Base-by-base conservation (phyloP, 164 flowering plant genomes). In the Echeveria elegans region DNA sequence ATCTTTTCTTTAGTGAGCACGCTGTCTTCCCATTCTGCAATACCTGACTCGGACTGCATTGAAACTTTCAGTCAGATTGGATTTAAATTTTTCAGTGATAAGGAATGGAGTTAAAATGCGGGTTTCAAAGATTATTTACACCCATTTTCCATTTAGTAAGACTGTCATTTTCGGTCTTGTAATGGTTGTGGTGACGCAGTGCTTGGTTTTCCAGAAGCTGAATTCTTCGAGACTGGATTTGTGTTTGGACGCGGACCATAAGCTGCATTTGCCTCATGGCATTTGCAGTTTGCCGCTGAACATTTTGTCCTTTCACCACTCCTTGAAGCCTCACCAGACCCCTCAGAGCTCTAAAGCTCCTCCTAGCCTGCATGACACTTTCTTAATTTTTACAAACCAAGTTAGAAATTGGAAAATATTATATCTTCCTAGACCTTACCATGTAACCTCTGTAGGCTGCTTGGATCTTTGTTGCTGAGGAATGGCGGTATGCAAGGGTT, bases 271-370 rank as follows among this genome's bases (percentile, higher is more conserved):
- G 79, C 69, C 81, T 92, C 98, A 90, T 88, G 23, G 99, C 97
- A 69, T 84, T 90, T 71, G 69, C 67, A 1, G 97, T 92, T 69
- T 95, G 99, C 6, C 95, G 82, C 73, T 82, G 87, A 69, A 87
- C 96, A 73, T 80, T 88, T 64, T 86, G 92, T 31, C 99, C 94
- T 78, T 85, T 80, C 38, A 95, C 79, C 66, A 95, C 90, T 63
- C 83, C 87, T 75, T 92, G 99, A 72, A 95, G 97, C 82, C 99
- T 88, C 76, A 90, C 89, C 21, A 95, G 79, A 36, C 99, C 99
- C 78, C 77, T 86, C 43, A 87, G 72, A 66, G 96, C 96, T 73
- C 90, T 79, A 67, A 83, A 83, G 77, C 88, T 92, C 80, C 89
- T 86, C 77, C 99, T 88, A 24, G 92, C 97, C 99, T 94, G 79